Base-by-base conservation (phyloP, 176 grass and related monocot species). In the Saccharum spontaneum region DNA sequence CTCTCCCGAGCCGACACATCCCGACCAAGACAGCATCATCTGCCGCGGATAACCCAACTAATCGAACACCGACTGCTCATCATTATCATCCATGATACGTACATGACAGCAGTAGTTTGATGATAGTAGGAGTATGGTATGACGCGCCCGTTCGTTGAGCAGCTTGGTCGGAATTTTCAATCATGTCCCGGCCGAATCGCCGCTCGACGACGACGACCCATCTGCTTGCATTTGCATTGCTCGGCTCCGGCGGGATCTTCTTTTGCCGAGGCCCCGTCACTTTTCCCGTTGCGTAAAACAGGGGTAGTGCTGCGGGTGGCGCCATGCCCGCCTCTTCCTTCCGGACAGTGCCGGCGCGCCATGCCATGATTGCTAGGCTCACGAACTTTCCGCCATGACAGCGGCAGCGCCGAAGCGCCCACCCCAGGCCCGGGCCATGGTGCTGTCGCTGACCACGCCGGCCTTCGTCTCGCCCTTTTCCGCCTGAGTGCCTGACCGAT, bases 1-100 rank as follows among this genome's bases (percentile, higher is more conserved):
- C 79, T 86, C 88, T 79, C 37, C 10, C 45, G 44, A 62, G 73
- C 84, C 88, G 88, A 90, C 84, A 86, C 79, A 72, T 49, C 67
- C 43, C 78, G 43, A 80, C 24, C 78, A 6, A 6, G 41, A 16
- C 78, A 6, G 68, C 78, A 41, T 69, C 78, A 80, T 18, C 49
- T 14, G 31, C 69, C 69, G 1, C 7, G 15, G 84, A 86, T 46
- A 50, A 50, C 43, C 10, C 41, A 83, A 46, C 59, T 17, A 68
- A 48, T 4, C 63, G 0, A 52, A 16, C 75, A 41, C 68, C 65
- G 81, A 69, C 67, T 43, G 87, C 46, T 22, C 45, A 49, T 50
- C 44, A 2, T 45, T 15, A 17, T 50, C 48, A 43, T 43, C 9
- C 48, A 48, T 48, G 15, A 50, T 6, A 50, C 48, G 11, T 48